Base-by-base conservation (phyloP, 768 basidiomycete species). In the Cubamyces lactineus region DNA sequence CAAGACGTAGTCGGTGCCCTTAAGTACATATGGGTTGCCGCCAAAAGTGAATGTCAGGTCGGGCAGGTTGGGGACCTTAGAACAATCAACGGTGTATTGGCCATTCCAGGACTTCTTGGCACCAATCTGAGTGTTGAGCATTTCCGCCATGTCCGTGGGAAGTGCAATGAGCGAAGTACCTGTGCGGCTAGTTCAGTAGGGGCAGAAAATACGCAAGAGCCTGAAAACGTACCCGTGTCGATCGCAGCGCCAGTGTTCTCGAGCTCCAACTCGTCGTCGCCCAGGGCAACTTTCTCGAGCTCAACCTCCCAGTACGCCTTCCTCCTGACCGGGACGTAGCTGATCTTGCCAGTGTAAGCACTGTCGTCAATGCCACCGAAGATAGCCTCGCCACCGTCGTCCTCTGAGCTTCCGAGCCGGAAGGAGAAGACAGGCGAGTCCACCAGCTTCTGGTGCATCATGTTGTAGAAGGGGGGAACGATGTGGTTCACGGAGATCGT, bases 251-350 rank as follows among this genome's bases (percentile, higher is more conserved):
- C 96, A 57, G 97, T 96, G 78, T 87, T 89, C 66, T 96, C 93
- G 15, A 98, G 83, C 66, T 98, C 94, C 47, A 98, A 83, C 42
- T 80, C 84, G 49, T 98, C 96, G 46, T 87, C 80, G 50, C 96
- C 97, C 59, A 99, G 96, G 3, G 78, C 69, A 63, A 99, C 81
- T 73, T 88, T 87, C 77, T 92, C 82, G 26, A 99, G 88, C 73
- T 97, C 94, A 48, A 98, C 94, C 76, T 98, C 96, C 96, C 96
- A 97, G 78, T 97, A 98, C 5, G 94, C 97, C 82, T 92, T 94
- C 69, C 94, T 86, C 69, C 96, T 88, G 54, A 99, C 81, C 53
- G 97, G 96, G 30, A 90, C 94, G 69, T 98, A 98, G 23, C 74
- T 70, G 62, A 99, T 82, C 71, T 87, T 79, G 73, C 97, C 97